Evolutionary conservation across 2,329 filamentous ascomycete species (phyloP).

Genomic region (Trichoderma lentiforme): DNA sequence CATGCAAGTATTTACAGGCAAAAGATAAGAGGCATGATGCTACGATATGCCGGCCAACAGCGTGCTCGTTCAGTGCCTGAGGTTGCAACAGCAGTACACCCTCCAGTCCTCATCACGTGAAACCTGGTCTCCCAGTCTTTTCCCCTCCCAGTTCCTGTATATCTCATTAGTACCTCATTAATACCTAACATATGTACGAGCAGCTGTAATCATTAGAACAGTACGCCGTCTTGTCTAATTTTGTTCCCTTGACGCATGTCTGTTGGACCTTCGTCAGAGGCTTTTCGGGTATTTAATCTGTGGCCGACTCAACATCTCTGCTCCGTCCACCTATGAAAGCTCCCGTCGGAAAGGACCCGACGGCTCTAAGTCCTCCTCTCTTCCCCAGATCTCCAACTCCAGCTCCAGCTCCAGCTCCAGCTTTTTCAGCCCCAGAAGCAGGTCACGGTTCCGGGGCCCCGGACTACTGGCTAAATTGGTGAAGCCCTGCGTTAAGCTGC

Average conservation of each 20-base stretch:
- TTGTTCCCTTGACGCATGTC: background rate
- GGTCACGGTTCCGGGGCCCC: background rate
- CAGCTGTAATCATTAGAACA: background rate
- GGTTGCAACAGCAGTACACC: background rate
- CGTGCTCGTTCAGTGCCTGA: background rate
- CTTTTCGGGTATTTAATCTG: background rate
- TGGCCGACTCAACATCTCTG: background rate
- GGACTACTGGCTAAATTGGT: background rate
- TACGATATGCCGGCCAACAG: background rate
- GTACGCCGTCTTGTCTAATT: background rate
- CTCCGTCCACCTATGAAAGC: background rate
- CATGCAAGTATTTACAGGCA: background rate
- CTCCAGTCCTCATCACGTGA: background rate
- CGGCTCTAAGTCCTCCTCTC: background rate
- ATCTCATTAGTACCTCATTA: background rate
- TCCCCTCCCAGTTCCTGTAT: background rate
- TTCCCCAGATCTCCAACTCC: slow-evolving; percentile 5
- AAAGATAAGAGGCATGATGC: background rate
- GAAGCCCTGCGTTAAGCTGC: background rate
- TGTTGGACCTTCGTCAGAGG: background rate
- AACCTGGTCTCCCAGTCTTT: background rate
- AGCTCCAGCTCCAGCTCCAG: background rate
- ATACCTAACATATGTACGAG: background rate
- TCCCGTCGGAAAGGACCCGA: background rate
- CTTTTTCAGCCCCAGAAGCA: background rate